Conservation (phyloP, 805 yeast genomes). For the Ascoidea asiatica region DNA sequence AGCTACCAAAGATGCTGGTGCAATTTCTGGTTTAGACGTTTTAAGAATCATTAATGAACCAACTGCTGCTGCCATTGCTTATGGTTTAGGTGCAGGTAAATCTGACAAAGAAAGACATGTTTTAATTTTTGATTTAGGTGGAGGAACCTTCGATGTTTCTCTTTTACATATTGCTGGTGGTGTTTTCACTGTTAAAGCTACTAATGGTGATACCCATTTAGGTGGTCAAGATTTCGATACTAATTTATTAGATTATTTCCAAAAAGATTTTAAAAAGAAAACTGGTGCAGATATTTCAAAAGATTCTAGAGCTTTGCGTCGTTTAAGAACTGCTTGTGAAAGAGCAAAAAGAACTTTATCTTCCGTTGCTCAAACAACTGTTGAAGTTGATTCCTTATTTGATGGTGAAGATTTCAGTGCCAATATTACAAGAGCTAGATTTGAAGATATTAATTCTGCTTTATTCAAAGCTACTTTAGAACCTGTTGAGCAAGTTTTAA, state of each 20-base stretch:
- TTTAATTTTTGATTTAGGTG: slow-evolving; percentile 92
- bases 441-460: slow-evolving; percentile 90
- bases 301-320: slow-evolving; percentile 93
- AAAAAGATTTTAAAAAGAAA: slow-evolving; percentile 91
- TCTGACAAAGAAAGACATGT: slow-evolving; percentile 76
- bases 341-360: slow-evolving; percentile 98
- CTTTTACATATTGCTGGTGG: slow-evolving; percentile 89
- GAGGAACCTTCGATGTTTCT: slow-evolving; percentile 98
- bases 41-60: slow-evolving; percentile 70
- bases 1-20: slow-evolving; percentile 75
- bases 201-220: slow-evolving; percentile 98
- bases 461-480: slow-evolving; percentile 87
- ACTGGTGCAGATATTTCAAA: slow-evolving; percentile 79
- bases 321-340: slow-evolving; percentile 98
- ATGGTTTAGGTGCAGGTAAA: slow-evolving; percentile 91
- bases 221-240: slow-evolving; percentile 99
- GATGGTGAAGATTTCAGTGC: slow-evolving; percentile 94
- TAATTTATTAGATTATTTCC: slow-evolving; percentile 87
- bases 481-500: slow-evolving; percentile 91
- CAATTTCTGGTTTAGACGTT: slow-evolving; percentile 68
- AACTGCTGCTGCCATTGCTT: slow-evolving; percentile 97
- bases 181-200: slow-evolving; percentile 92
- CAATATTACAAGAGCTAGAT: slow-evolving; percentile 93
- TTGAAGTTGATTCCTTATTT: slow-evolving; percentile 90
- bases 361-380: slow-evolving; percentile 89